Base-by-base conservation (phyloP, 768 basidiomycete genomes). In the Xerocomus potaroensis region DNA sequence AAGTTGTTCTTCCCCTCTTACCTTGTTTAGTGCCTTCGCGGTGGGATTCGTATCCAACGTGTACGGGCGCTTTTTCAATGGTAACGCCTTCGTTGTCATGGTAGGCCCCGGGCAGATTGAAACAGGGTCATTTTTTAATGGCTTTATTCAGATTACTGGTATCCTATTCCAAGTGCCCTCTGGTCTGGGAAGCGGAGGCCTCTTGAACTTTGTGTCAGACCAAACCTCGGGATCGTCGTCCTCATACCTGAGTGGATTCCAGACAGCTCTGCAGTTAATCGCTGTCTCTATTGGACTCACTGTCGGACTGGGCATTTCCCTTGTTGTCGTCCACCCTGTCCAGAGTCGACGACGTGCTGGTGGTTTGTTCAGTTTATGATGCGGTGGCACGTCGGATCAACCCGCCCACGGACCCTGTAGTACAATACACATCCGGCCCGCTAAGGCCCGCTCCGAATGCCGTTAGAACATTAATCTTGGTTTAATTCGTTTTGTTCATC, bases 161-260 rank as follows among this genome's bases (percentile, higher is more conserved):
- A 86, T 92, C 39, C 72, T 91, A 14, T 87, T 91, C 69, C 91
- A 92, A 67, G 75, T 92, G 1, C 90, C 89, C 0, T 87, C 85
- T 8, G 90, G 89, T 31, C 75, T 92, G 10, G 80, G 83, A 8
- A 87, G 80, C 35, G 87, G 87, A 10, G 90, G 90, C 24, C 77
- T 92, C 7, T 74, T 93, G 51, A 79, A 77, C 50, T 89, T 83
- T 57, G 83, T 79, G 10, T 73, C 74, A 30, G 69, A 77, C 51
- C 73, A 78, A 49, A 71, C 78, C 19, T 65, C 73, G 6, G 81
- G 80, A 12, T 72, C 73, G 26, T 67, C 75, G 4, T 63, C 69
- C 0, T 75, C 82, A 3, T 89, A 88, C 62, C 59, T 80, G 19
- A 77, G 79, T 16, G 86, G 84, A 0, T 91, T 91, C 70, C 72